Evolutionary conservation across 768 basidiomycete genomes (phyloP).

Genomic region (Suillus paluster): DNA sequence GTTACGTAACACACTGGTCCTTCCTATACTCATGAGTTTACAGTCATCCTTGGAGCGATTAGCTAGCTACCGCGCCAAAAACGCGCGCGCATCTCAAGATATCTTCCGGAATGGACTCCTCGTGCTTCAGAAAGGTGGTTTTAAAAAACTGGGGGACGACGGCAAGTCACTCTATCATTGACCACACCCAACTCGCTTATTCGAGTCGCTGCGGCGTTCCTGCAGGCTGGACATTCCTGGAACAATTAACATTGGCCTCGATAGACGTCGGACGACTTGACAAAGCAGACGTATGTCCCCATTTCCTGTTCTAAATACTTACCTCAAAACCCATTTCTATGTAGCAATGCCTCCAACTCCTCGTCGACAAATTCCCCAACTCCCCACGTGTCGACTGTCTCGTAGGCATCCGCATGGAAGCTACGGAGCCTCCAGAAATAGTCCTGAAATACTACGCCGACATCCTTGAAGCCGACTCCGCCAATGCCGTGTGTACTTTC

Average conservation of each 20-base stretch:
- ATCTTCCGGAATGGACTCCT: conserved; percentile 56
- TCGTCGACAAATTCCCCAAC: conserved; percentile 69
- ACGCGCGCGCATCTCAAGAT: conserved; percentile 58
- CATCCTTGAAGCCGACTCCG: conserved; percentile 63
- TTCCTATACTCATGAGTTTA: conserved; percentile 44
- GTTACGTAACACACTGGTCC: conserved; percentile 10
- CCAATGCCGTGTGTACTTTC: conserved; percentile 65
- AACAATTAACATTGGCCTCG: conserved; percentile 79
- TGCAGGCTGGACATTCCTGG: conserved; percentile 78
- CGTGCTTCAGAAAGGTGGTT: conserved; percentile 52
- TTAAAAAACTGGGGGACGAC: conserved; percentile 57
- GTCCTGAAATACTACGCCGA: conserved; percentile 68
- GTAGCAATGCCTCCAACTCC: conserved; percentile 52
- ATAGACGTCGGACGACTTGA: conserved; percentile 75
- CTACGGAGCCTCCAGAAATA: conserved; percentile 55
- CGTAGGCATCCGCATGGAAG: conserved; percentile 79
- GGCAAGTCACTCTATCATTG: conserved; percentile 38
- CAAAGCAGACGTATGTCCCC: conserved; percentile 68
- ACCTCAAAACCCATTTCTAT: conserved; percentile 6
- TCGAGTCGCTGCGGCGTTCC: background rate
- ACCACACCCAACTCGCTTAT: background rate
- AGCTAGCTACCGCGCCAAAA: conserved; percentile 56
- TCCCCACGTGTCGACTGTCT: conserved; percentile 83
- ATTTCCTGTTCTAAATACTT: background rate
- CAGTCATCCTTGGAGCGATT: conserved; percentile 54